Base-by-base conservation (phyloP, 108 stramenopile genomes). In the Cylindrotheca fusiformis region DNA sequence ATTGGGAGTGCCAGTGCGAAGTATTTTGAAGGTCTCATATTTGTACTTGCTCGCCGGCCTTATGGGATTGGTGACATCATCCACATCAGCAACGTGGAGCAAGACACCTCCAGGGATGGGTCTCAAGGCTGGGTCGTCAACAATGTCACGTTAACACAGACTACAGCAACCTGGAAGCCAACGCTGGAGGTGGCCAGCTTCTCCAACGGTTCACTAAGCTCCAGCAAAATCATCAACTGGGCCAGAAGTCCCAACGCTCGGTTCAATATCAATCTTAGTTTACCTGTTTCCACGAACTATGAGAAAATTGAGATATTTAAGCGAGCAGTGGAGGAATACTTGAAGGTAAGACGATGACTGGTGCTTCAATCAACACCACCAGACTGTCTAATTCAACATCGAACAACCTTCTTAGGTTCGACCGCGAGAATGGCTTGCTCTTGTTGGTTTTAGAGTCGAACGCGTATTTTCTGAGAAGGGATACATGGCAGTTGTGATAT, bases 21-120 rank as follows among this genome's bases (percentile, higher is more conserved):
- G 26, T 83, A 78, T 54, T 87, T 88, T 60, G 85, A 91, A 58
- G 87, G 87, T 4, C 32, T 84, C 27, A 53, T 88, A 19, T 67
- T 88, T 33, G 76, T 88, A 33, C 59, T 85, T 28, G 81, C 74
- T 18, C 62, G 80, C 53, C 66, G 71, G 5, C 87, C 87, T 2
- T 89, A 85, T 63, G 80, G 74, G 47, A 81, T 89, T 58, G 87
- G 87, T 32, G 87, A 89, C 45, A 65, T 80, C 10, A 85, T 88
- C 57, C 23, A 71, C 30, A 51, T 83, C 26, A 63, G 70, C 2
- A 66, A 81, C 56, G 67, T 77, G 1, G 54, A 76, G 24, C 24
- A 8, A 1, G 76, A 76, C 22, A 76, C 83, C 20, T 58, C 33
- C 52, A 20, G 73, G 6, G 57, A 44, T 28, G 88, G 88, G 26